Evolutionary conservation across 495 filamentous ascomycete genomes (phyloP).

Genomic region (Trichoderma reesei): DNA sequence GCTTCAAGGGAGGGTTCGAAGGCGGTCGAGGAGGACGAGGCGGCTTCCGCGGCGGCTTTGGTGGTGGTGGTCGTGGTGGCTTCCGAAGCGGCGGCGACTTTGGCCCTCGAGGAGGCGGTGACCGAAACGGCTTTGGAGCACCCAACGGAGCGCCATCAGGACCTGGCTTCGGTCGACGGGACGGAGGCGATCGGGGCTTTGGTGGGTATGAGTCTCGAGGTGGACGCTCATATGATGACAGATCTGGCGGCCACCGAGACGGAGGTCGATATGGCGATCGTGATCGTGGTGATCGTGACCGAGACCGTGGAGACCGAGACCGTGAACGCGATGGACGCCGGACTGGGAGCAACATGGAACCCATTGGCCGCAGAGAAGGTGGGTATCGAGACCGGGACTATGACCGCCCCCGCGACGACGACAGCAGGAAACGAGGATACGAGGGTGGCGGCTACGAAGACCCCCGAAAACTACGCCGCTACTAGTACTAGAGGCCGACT

Average conservation of each 20-base stretch:
- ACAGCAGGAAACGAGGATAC: slow-evolving; percentile 50
- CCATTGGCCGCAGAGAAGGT: slow-evolving; percentile 45
- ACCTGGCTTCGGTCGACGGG: slow-evolving; percentile 54
- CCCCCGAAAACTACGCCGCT: slow-evolving; percentile 67
- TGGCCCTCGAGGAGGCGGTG: slow-evolving; percentile 21
- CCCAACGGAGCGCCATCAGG: slow-evolving; percentile 74
- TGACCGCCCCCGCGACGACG: slow-evolving; percentile 41
- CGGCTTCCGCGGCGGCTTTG: slow-evolving; percentile 45
- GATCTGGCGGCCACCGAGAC: slow-evolving; percentile 29
- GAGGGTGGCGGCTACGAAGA: slow-evolving; percentile 67
- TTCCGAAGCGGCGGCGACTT: slow-evolving; percentile 45
- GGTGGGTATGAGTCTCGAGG: slow-evolving; percentile 52
- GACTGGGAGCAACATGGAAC: slow-evolving; percentile 61
- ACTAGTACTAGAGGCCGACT: slow-evolving; percentile 39
- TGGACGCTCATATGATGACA: slow-evolving; percentile 53
- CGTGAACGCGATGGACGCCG: slow-evolving; percentile 41
- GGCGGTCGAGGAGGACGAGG: slow-evolving; percentile 45
- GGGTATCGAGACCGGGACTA: slow-evolving; percentile 32
- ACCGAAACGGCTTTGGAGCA: slow-evolving; percentile 37
- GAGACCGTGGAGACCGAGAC: slow-evolving; percentile 28
- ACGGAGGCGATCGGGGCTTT: slow-evolving; percentile 38
- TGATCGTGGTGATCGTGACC: slow-evolving; percentile 48
- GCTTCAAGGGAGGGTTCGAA: slow-evolving; percentile 43
- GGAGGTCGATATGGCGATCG: slow-evolving; percentile 53
- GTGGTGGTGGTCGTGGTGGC: slow-evolving; percentile 49